Base-by-base conservation (phyloP, 2,329 filamentous ascomycete species). In the Aspergillus chevalieri region DNA sequence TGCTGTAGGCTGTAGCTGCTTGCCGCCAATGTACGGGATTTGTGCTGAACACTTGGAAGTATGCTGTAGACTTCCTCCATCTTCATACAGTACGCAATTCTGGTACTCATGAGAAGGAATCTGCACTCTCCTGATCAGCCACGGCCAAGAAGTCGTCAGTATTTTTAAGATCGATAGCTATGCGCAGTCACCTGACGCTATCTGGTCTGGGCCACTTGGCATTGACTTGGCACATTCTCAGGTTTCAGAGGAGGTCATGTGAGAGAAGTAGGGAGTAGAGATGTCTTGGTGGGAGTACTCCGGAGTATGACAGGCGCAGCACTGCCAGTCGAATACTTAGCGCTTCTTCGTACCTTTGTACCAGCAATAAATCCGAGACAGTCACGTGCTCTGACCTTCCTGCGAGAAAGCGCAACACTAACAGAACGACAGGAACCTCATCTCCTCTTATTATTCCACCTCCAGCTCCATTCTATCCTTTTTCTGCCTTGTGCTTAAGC, bases 321-420 rank as follows among this genome's bases (percentile, higher is more conserved):
- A 17, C 9, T 38, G 6, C 34, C 34, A 17, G 34, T 17, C 3
- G 3, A 36, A 15, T 17, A 17, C 15, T 17, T 36, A 6, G 34
- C 12, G 6, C 6, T 38, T 38, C 14, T 9, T 38, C n/a, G n/a
- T 38, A 38, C 17, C 17, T 28, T 28, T 28, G 26, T 28, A 28
- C 26, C 26, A 17, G 34, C 34, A 38, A 17, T 17, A 17, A 38
- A 38, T 38, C 34, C n/a, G 34, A 38, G 15, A 4, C 38, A 22
- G 46, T 60, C 58, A 60, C 58, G 58, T 60, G 58, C 46, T 49
- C 21, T 8, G 34, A 12, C 8, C 12, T 44, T 24, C 24, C 56
- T 55, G 55, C 53, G 44, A 48, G 36, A 47, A 47, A 47, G 7
- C 12, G 22, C 42, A 21, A 14, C 41, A 46, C 45, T 5, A 34